Evolutionary conservation across 768 basidiomycete genomes (phyloP).

Genomic region (Mycena albidolilacea): DNA sequence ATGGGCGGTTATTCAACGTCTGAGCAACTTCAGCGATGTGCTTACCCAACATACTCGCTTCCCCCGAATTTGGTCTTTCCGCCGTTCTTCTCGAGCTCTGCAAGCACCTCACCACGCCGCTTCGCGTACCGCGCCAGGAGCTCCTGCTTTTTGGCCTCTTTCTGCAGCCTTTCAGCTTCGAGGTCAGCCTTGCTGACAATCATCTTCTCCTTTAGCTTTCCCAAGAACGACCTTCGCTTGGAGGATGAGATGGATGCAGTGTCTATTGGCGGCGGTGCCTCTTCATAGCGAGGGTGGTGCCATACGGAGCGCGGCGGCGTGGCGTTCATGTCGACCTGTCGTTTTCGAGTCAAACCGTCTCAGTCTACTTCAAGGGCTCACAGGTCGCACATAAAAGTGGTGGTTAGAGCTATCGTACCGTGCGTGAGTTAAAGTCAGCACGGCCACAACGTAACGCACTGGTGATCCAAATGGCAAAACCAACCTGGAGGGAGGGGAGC

Average conservation of each 20-base stretch:
- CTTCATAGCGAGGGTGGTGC: constrained; percentile 32
- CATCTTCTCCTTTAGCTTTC: constrained; percentile 37
- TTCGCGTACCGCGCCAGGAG: constrained; percentile 38
- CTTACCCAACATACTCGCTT: constrained; percentile 37
- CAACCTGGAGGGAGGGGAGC: constrained; percentile 35
- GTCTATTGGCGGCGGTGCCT: neutral
- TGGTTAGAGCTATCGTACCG: constrained; percentile 31
- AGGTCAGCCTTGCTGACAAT: constrained; percentile 26
- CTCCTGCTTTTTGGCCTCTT: constrained; percentile 26
- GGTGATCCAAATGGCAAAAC: constrained; percentile 32
- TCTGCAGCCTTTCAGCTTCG: constrained; percentile 29
- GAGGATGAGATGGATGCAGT: constrained; percentile 7
- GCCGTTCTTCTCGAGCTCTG: constrained; percentile 25
- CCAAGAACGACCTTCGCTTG: constrained; percentile 27
- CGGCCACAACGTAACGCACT: constrained; percentile 14
- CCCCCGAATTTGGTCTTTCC: constrained; percentile 24
- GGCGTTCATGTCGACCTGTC: constrained; percentile 39
- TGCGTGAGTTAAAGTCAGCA: neutral
- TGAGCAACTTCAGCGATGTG: neutral
- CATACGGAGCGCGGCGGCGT: constrained; percentile 36
- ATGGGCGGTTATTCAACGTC: neutral
- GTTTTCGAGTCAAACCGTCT: neutral
- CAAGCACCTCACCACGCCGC: constrained; percentile 33
- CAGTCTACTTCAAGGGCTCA: neutral
- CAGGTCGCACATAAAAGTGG: constrained; percentile 35